Base-by-base conservation (phyloP, 1,284 basidiomycete genomes). In the Stereum hirsutum region DNA sequence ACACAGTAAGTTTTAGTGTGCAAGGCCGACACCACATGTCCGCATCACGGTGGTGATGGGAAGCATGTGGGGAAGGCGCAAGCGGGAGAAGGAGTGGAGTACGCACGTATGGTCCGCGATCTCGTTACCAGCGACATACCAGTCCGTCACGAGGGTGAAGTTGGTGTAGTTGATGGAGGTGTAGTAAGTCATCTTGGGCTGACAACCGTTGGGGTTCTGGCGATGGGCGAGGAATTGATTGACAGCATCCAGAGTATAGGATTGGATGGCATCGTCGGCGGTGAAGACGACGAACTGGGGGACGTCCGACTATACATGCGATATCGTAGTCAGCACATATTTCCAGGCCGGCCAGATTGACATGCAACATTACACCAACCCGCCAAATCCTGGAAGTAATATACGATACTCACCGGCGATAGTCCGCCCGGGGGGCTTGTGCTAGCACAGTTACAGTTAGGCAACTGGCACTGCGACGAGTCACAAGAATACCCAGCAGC, bases 101-200 rank as follows among this genome's bases (percentile, higher is more conserved):
- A 44, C 42, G 42, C 21, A 81, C 79, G 85, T 88, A 61, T 88
- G 85, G 61, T 89, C 87, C n/a, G 81, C 86, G 49, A 91, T 85
- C 57, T 91, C 87, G 59, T 90, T 89, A 28, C 88, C 87, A 6
- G 80, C 81, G 34, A 89, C 84, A 59, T 69, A 89, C 80, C 81
- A 89, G 59, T 90, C 85, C 63, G 87, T 90, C 39, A 91, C 82
- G 50, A 83, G 69, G 1, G 81, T 81, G 58, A 80, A 88, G 57
- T 88, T 88, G 24, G 87, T 89, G 60, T 80, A 89, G 49, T 74
- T 74, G 41, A 88, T 64, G 3, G 79, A 83, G 5, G 75, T 77
- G 59, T 75, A 86, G 61, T 85, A 88, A 20, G 82, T 85, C 75
- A 81, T 86, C 60, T 77, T 81, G 10, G 78, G 75, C 10, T 59